Conservation (phyloP, 345 rosid species). For the Sonneratia alba region DNA sequence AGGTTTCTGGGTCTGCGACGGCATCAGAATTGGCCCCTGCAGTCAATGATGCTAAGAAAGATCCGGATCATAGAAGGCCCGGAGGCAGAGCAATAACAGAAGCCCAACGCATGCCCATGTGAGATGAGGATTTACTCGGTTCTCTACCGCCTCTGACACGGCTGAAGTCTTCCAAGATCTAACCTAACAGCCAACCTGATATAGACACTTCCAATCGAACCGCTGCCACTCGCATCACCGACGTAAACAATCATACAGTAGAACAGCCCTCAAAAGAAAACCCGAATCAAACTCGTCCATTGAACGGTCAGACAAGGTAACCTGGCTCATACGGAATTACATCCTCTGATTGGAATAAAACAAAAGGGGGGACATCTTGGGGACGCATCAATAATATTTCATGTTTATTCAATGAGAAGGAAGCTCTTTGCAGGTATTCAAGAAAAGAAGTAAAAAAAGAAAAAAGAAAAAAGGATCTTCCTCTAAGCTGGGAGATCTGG, state of each 20-base stretch:
- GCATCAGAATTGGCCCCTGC: background rate
- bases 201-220: too few species aligned
- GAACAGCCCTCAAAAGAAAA: background rate
- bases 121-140: background rate
- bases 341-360: conserved; percentile 1
- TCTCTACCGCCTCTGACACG: too few species aligned
- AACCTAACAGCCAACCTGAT: too few species aligned
- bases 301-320: background rate
- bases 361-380: background rate
- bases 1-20: background rate
- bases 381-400: background rate
- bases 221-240: background rate
- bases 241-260: background rate
- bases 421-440: background rate
- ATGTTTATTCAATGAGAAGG: background rate
- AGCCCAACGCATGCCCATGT: background rate
- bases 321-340: background rate
- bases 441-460: background rate
- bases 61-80: background rate
- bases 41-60: background rate
- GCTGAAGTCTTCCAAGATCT: too few species aligned
- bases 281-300: background rate
- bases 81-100: background rate
- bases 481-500: background rate
- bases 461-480: background rate